A percentile compares a stretch with the other conserved stretches of the same genome.
phyloP scores from a whole-genome alignment of 2,329 filamentous ascomycete species.

The Paecilomyces niveus region DNA sequence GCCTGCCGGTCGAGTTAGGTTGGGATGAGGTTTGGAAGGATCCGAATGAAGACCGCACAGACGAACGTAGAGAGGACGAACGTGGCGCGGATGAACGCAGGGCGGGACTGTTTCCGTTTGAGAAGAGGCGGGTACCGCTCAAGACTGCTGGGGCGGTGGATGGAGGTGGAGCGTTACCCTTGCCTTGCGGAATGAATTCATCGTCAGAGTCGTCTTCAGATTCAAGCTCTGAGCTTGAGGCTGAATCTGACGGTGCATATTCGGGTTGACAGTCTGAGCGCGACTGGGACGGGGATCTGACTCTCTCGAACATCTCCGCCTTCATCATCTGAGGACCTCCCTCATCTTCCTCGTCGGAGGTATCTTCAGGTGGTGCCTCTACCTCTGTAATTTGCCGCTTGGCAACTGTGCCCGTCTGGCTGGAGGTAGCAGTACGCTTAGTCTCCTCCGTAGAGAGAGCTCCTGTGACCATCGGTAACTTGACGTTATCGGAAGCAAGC shows the following conservation, averaged over 20 bases:
- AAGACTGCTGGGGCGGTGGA: background rate
- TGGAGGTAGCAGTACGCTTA: background rate
- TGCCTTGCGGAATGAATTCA: conserved; percentile 1
- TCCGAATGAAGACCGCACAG: background rate
- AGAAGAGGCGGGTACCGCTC: background rate
- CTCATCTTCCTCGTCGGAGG: background rate
- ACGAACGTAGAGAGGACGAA: background rate
- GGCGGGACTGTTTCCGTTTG: background rate
- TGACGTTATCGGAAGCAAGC: background rate
- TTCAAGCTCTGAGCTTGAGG: conserved; percentile 2
- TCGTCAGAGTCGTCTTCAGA: conserved; percentile 12
- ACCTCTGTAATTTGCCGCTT: background rate
- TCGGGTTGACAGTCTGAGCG: background rate
- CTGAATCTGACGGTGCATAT: background rate
- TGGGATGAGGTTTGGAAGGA: background rate
- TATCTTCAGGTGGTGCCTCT: background rate
- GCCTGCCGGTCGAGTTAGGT: background rate
- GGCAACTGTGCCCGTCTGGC: background rate
- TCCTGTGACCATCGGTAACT: background rate
- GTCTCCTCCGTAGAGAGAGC: background rate
- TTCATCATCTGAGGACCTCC: conserved; percentile 1
- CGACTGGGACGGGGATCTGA: background rate
- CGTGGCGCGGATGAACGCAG: background rate
- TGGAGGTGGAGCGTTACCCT: background rate
- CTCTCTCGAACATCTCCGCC: background rate